These are phyloP conservation scores for Primulina tabacum DNA, from an alignment of 257 asterid genomes.

Conservation along the genomic window DNA sequence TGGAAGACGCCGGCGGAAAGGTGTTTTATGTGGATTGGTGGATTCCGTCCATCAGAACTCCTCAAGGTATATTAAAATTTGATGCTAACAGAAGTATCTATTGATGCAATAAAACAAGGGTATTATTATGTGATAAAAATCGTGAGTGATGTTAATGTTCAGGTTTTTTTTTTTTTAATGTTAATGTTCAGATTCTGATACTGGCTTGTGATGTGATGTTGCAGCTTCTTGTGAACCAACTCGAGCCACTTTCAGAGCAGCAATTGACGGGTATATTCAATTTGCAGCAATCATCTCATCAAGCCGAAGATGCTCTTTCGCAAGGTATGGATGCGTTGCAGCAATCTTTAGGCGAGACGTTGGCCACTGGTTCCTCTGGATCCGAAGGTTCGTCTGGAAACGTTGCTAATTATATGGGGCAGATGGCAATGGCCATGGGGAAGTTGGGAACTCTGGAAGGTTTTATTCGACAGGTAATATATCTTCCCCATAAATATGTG, in stretches of 20 bases:
- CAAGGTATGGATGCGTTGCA: slow-evolving; percentile 95
- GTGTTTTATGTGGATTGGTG: slow-evolving; percentile 98
- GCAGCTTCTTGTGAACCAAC: slow-evolving; percentile 76
- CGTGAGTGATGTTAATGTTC: not conserved
- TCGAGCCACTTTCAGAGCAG: slow-evolving; percentile 92
- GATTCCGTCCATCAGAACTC: slow-evolving; percentile 92
- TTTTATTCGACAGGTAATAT: slow-evolving; percentile 69
- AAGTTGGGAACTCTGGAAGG: slow-evolving; percentile 89
- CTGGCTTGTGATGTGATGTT: slow-evolving; percentile 21
- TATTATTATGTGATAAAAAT: not conserved
- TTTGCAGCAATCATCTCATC: slow-evolving; percentile 76
- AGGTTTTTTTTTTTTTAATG: too few relatives aligned
- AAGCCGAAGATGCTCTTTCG: slow-evolving; percentile 96
- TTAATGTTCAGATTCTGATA: slow-evolving; percentile 8
- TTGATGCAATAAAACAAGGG: too few relatives aligned
- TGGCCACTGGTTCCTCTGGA: slow-evolving; percentile 62
- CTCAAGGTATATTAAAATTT: slow-evolving; percentile 55
- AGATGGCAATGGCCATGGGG: slow-evolving; percentile 99
- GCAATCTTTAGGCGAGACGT: slow-evolving; percentile 84
- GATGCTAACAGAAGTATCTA: not conserved
- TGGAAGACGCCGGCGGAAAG: slow-evolving; percentile 98
- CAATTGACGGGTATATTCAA: slow-evolving; percentile 61
- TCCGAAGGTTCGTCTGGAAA: slow-evolving; percentile 69
- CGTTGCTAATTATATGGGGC: slow-evolving; percentile 96
- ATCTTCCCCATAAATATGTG: not conserved